phyloP scores from a whole-genome alignment of 2,329 filamentous ascomycete genomes.

The Scedosporium minutisporum region DNA sequence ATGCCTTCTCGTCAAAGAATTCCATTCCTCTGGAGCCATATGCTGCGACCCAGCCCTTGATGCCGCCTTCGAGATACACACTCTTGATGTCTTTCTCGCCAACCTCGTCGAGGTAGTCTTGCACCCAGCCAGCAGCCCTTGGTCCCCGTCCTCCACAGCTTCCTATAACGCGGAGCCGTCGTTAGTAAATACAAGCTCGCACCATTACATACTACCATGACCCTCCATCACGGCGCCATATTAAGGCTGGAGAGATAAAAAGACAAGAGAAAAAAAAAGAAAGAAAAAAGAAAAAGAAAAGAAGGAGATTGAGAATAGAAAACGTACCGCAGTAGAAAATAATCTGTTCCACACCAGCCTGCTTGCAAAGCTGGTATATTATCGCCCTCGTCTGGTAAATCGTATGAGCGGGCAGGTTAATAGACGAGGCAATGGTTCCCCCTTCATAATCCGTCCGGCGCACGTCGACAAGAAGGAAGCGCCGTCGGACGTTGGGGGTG shows the following conservation, averaged over 20 bases:
- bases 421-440: slow-evolving; percentile 47
- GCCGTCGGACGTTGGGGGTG: slow-evolving; percentile 15
- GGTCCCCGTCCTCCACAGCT: slow-evolving; percentile 41
- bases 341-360: slow-evolving; percentile 36
- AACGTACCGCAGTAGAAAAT: slow-evolving; percentile 46
- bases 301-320: background rate
- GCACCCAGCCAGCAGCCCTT: slow-evolving; percentile 45
- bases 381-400: slow-evolving; percentile 39
- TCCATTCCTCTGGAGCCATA: slow-evolving; percentile 39
- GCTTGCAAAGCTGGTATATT: slow-evolving; percentile 38
- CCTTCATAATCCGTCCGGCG: slow-evolving; percentile 45
- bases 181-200: background rate
- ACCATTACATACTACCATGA: background rate
- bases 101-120: slow-evolving; percentile 41
- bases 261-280: no score
- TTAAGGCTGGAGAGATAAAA: background rate
- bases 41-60: slow-evolving; percentile 44
- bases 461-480: slow-evolving; percentile 43
- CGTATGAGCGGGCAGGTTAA: slow-evolving; percentile 48
- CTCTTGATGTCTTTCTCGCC: slow-evolving; percentile 33
- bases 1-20: slow-evolving; percentile 35
- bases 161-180: slow-evolving; percentile 21
- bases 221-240: background rate
- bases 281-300: no score
- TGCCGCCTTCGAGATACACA: slow-evolving; percentile 39